Base-by-base conservation (phyloP, 179 eudicot genomes). In the Dionaea muscipula region DNA sequence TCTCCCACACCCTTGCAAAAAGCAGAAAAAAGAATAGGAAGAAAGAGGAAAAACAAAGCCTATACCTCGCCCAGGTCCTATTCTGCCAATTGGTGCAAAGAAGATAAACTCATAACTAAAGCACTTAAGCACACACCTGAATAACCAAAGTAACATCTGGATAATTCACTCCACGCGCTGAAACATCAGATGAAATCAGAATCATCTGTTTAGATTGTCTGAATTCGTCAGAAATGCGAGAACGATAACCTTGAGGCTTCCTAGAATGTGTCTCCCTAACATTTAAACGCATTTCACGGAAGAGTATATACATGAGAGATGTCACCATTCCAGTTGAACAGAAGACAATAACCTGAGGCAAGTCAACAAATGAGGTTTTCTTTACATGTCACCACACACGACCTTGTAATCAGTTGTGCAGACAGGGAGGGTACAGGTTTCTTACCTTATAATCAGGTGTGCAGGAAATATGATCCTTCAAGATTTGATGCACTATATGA, bases 61-160 rank as follows among this genome's bases (percentile, higher is more conserved):
- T 31, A 11, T 31, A 31, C 35, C 5, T 31, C 5, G 35, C 10
- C 35, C 0, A 39, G 14, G 18, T 39, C 8, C 11, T 12, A 33
- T 12, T 5, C 37, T 12, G 11, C 37, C 37, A 5, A 33, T 0
- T 31, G 3, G 3, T 2, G 3, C 41, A 38, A 13, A 38, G 11
- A 14, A 38, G 15, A 38, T 38, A 2, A 2, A 14, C 3, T 2
- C 2, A 7, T 10, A 7, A 7, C 0, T 38, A 0, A 38, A 2
- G 16, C 11, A 14, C 16, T 15, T 1, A 5, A 43, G 1, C 16
- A 46, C 54, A 43, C 61, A 91, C 98, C 95, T 91, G 98, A 75
- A 91, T 72, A 54, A 91, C 94, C 72, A 82, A 66, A 23, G 95
- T 84, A 61, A 91, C 94, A 73, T 91, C 95, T 49, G 95, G 98